A percentile compares a stretch with the other conserved stretches of the same genome.
phyloP scores from a whole-genome alignment of 768 basidiomycete species.

The Russula emetica region DNA sequence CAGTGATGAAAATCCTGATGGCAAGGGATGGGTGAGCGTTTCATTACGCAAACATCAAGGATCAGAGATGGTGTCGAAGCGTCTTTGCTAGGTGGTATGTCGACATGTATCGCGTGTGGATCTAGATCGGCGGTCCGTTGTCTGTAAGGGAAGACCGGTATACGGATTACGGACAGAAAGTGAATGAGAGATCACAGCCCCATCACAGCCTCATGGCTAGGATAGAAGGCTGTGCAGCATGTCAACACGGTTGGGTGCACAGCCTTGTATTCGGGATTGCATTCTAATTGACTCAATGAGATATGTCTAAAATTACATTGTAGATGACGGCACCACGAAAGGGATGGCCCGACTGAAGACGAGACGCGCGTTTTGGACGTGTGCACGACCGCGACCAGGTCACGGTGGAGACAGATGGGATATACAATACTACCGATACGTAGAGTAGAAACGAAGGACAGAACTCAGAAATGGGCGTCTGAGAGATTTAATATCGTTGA shows the following conservation, averaged over 20 bases:
- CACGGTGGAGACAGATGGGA: neutral
- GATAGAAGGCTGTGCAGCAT: neutral
- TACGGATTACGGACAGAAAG: neutral
- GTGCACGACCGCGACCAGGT: neutral
- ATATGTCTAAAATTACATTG: neutral
- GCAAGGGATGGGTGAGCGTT: neutral
- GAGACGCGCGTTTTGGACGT: neutral
- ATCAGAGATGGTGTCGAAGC: conserved; percentile 11
- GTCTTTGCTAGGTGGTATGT: neutral
- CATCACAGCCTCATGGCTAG: conserved; percentile 7
- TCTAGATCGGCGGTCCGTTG: neutral
- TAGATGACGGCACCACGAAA: neutral
- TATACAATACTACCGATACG: neutral
- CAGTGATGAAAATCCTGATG: conserved; percentile 10
- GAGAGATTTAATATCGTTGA: neutral
- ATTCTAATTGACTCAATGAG: neutral
- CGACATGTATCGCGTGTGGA: neutral
- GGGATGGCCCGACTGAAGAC: neutral
- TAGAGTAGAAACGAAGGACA: neutral
- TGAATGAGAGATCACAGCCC: neutral
- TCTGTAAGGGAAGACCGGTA: neutral
- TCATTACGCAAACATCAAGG: neutral
- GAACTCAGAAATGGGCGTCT: neutral
- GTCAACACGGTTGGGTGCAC: neutral
- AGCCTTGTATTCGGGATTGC: neutral